Evolutionary conservation across 306 rosid genomes (phyloP).

Genomic region (Gastrolobium bilobum): DNA sequence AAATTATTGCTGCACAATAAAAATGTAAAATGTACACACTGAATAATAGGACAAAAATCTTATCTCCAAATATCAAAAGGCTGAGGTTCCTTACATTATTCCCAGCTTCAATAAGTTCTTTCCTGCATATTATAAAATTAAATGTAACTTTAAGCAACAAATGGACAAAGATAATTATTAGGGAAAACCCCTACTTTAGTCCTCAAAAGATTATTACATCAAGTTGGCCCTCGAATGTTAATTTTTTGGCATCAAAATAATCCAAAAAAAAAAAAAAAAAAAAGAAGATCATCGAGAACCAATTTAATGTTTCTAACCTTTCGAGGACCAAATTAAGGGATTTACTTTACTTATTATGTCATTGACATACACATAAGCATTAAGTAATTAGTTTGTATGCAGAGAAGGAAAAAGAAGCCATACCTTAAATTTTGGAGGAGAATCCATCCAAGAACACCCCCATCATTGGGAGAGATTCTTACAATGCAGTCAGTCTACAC

Average conservation of each 20-base stretch:
- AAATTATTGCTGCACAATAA: not conserved
- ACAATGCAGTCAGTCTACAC: constrained; percentile 89
- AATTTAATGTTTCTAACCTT: constrained; percentile 22
- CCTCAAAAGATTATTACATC: constrained; percentile 40
- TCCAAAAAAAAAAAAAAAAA: too few species aligned
- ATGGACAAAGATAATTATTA: constrained; percentile 7
- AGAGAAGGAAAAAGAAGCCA: constrained; percentile 23
- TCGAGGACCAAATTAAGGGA: not conserved
- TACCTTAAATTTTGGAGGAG: constrained; percentile 84
- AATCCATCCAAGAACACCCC: constrained; percentile 86
- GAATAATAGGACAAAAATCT: constrained; percentile 26
- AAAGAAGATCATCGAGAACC: constrained; percentile 28
- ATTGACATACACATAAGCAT: not conserved
- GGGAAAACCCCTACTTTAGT: not conserved
- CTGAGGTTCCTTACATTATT: constrained; percentile 65
- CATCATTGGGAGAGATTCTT: constrained; percentile 76
- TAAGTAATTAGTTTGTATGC: constrained; percentile 9
- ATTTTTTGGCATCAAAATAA: constrained; percentile 29
- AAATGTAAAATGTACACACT: constrained; percentile 1
- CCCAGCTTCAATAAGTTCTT: constrained; percentile 58
- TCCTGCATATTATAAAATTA: constrained; percentile 60
- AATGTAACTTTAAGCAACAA: constrained; percentile 32
- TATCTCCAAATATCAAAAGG: constrained; percentile 31
- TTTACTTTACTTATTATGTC: not conserved
- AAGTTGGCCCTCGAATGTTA: not conserved